Base-by-base conservation (phyloP, 768 basidiomycete species). In the Serendipita sp. region DNA sequence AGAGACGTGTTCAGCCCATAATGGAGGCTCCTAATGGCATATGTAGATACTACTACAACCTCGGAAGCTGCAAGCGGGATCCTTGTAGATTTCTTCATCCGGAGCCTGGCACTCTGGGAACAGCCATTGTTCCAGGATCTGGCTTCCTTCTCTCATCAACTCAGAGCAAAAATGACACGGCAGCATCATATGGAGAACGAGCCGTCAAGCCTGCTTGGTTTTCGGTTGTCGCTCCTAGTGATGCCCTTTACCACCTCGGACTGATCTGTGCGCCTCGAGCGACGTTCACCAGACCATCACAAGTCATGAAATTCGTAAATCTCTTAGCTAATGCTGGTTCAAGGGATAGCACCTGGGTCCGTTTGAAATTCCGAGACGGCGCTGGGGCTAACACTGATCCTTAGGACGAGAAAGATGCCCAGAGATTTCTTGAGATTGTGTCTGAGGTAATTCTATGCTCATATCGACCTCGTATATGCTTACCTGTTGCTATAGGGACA, bases 1-100 rank as follows among this genome's bases (percentile, higher is more conserved):
- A 13, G 13, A 41, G 13, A 41, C 13, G 7, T 13, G 38, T 41
- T 41, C 38, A 41, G 13, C 38, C 13, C 38, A 41, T 7, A 5
- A 5, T 41, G 7, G 38, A 41, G 7, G 38, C 64, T 28, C 77
- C 78, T 2, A 66, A 34, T 24, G 80, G 80, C 1, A 72, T 75
- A 5, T 84, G 83, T 71, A 71, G 67, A 30, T 78, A 71, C 67
- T 84, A 73, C 68, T 83, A 80, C 80, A 71, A 74, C 1, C 71
- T 68, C 0, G 83, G 81, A 8, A 71, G 66, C 46, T 84, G 83
- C 70, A 75, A 67, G n/a, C 70, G 70, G 13, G 79, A 78, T 53
- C 81, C 79, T 63, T 84, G 83, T 70, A 73, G 68, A 41, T 82
- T 71, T 68, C 65, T 58, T 28, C 83, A 84, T 66, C 69, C 67